A percentile compares a stretch with the other conserved stretches of the same genome.
These are phyloP conservation scores for Cryptosporidium canis DNA, from an alignment of 169 alveolate species.

Conservation along the genomic window DNA sequence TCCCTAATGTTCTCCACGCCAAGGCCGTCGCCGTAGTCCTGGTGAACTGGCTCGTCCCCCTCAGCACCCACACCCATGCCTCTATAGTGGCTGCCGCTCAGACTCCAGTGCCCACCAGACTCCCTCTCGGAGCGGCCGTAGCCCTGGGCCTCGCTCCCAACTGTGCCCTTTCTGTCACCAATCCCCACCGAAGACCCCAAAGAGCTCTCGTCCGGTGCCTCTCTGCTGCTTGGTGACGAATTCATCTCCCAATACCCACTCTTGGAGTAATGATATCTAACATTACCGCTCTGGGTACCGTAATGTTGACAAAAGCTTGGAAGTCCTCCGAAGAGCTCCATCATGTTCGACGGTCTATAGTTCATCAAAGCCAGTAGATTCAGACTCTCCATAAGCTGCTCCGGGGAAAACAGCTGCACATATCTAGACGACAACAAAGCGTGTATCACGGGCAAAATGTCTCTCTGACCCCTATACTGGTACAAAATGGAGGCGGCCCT, in stretches of 20 bases:
- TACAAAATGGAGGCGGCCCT: conserved; percentile 41
- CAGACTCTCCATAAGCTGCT: conserved; percentile 13
- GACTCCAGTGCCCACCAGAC: neutral
- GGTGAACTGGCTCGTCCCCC: neutral
- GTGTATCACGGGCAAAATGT: conserved; percentile 24
- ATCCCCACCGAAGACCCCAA: neutral
- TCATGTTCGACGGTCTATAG: neutral
- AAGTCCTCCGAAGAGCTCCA: conserved; percentile 50
- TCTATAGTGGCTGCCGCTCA: neutral
- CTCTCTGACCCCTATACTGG: conserved; percentile 26
- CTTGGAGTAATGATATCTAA: neutral
- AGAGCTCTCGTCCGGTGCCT: neutral
- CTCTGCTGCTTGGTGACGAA: neutral
- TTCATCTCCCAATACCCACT: conserved; percentile 1
- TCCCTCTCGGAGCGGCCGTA: neutral
- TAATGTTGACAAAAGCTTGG: neutral
- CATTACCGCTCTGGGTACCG: neutral
- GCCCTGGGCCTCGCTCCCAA: neutral
- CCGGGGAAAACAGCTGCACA: conserved; percentile 14
- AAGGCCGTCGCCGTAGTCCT: neutral
- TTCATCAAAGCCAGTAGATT: conserved; percentile 40
- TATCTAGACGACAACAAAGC: conserved; percentile 30
- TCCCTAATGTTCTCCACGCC: neutral
- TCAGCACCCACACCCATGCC: neutral
- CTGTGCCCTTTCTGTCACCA: neutral